phyloP scores from a whole-genome alignment of 1,139 yeast species.

The Hemisphaericaspora subhashii region DNA sequence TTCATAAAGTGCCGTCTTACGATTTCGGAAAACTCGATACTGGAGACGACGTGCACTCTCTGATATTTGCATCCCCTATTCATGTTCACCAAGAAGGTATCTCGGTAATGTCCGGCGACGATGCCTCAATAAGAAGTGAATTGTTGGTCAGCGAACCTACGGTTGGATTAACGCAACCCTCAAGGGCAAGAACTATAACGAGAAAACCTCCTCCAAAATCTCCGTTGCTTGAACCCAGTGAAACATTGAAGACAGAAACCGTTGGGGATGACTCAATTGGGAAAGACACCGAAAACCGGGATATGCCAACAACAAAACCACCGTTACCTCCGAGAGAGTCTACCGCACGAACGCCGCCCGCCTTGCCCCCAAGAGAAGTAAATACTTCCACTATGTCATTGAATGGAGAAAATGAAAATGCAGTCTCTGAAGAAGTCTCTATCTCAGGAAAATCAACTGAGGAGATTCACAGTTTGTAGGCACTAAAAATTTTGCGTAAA shows the following conservation, averaged over 20 bases:
- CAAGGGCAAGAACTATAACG: constrained; percentile 6
- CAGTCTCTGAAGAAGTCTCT: not conserved
- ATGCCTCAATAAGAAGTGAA: constrained; percentile 10
- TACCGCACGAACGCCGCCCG: not conserved
- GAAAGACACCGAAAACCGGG: not conserved
- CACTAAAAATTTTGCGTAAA: no score
- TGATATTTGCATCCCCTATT: not conserved
- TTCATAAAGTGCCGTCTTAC: constrained; percentile 15
- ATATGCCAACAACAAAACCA: not conserved
- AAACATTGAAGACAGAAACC: not conserved
- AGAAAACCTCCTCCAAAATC: constrained; percentile 14
- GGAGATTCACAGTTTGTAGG: not conserved
- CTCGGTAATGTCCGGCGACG: constrained; percentile 7
- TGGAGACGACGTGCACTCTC: not conserved
- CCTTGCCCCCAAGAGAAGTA: constrained; percentile 1
- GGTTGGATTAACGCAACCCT: constrained; percentile 14
- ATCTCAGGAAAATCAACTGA: not conserved
- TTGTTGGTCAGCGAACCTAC: constrained; percentile 15
- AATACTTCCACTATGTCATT: not conserved
- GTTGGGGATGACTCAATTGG: not conserved
- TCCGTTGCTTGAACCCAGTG: constrained; percentile 6
- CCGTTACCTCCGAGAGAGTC: not conserved
- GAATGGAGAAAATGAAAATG: not conserved
- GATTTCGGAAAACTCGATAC: constrained; percentile 15
- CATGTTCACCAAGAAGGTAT: not conserved